Percentiles rank a stretch among this genome's conserved stretches.
Evolutionary conservation across 2,329 filamentous ascomycete genomes (phyloP).

Genomic region (Calonectria leucothoes): DNA sequence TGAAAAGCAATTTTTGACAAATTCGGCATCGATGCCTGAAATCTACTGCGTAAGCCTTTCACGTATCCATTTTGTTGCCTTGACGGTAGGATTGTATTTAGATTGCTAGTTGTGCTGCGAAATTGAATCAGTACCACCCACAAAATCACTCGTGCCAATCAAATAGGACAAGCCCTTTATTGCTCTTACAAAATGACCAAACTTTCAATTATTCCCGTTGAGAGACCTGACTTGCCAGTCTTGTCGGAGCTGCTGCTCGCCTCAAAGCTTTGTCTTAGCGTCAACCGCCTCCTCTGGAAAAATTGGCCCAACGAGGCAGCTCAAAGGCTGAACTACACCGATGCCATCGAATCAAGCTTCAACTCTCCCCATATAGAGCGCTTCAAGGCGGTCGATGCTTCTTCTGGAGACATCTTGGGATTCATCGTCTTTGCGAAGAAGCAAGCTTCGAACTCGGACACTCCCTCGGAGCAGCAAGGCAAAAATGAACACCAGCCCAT

Average conservation of each 20-base stretch:
- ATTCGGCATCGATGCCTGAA: neutral
- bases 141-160: neutral
- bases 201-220: constrained; percentile 3
- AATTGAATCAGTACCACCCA: neutral
- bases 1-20: neutral
- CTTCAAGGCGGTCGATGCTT: constrained; percentile 18
- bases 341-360: constrained; percentile 1
- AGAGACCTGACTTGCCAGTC: neutral
- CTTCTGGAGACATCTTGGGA: constrained; percentile 14
- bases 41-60: neutral
- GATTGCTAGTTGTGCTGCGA: neutral
- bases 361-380: neutral
- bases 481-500: neutral
- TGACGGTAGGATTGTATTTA: neutral
- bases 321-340: neutral
- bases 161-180: neutral
- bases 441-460: neutral
- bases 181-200: neutral
- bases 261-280: constrained; percentile 14
- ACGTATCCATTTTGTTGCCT: neutral
- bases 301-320: constrained; percentile 20
- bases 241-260: constrained; percentile 4
- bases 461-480: too few relatives aligned
- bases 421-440: constrained; percentile 13
- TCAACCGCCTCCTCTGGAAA: constrained; percentile 19